A percentile compares a stretch with the other conserved stretches of the same genome.
These are phyloP conservation scores for Solanum pimpinellifolium DNA, from an alignment of 257 asterid genomes.

Conservation along the genomic window DNA sequence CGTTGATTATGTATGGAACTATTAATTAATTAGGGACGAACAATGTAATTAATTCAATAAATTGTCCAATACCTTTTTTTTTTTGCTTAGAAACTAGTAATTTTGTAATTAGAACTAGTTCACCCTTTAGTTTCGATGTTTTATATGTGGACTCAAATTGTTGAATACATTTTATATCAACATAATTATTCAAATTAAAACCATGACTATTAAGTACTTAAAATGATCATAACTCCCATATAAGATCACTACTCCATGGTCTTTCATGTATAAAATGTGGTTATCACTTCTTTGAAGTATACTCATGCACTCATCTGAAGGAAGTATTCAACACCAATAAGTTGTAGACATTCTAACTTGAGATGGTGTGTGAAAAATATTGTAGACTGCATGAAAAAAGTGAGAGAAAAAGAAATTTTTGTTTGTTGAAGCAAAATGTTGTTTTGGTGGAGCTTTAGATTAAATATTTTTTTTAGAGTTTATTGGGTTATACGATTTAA, in stretches of 20 bases:
- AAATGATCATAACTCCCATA: neutral
- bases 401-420: neutral
- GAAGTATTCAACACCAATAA: neutral
- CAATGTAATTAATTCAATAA: neutral
- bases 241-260: neutral
- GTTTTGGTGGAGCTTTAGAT: neutral
- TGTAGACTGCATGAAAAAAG: neutral
- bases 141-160: neutral
- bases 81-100: neutral
- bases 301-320: neutral
- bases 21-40: neutral
- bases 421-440: neutral
- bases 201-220: neutral
- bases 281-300: neutral
- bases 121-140: neutral
- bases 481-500: neutral
- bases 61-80: neutral
- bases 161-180: neutral
- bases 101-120: neutral
- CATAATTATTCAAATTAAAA: neutral
- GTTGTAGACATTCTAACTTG: neutral
- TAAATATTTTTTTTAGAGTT: neutral
- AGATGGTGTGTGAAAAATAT: neutral
- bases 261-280: neutral
- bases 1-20: neutral